phyloP scores from a whole-genome alignment of 1,139 yeast species.

The Saccharomycopsis hybrid region DNA sequence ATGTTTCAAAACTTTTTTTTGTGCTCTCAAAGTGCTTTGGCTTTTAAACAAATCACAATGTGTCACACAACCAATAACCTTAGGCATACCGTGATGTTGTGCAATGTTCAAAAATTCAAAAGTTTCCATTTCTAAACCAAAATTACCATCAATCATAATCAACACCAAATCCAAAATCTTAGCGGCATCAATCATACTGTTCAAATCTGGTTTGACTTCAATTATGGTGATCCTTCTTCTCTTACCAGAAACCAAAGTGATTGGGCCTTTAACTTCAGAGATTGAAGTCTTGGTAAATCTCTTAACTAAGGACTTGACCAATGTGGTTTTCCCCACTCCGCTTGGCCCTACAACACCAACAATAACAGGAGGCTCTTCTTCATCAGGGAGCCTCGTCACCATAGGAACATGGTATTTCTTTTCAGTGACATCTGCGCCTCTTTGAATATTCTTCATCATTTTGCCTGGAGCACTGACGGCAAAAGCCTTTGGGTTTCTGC shows the following conservation, averaged over 20 bases:
- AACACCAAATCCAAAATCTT: constrained; percentile 91
- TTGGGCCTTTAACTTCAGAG: constrained; percentile 87
- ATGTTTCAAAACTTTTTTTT: constrained; percentile 87
- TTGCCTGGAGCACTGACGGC: constrained; percentile 91
- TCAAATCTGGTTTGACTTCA: constrained; percentile 88
- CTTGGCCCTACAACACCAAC: constrained; percentile 99
- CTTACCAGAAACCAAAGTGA: constrained; percentile 96
- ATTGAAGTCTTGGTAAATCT: constrained; percentile 85
- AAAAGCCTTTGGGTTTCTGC: constrained; percentile 56
- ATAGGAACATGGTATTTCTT: constrained; percentile 90
- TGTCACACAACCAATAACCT: constrained; percentile 92
- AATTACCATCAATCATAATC: constrained; percentile 89
- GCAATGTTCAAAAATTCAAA: constrained; percentile 97
- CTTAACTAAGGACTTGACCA: constrained; percentile 82
- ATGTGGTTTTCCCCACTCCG: constrained; percentile 95
- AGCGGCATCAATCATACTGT: constrained; percentile 94
- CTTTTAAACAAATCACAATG: constrained; percentile 92
- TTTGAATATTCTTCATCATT: constrained; percentile 74
- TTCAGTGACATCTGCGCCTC: constrained; percentile 84
- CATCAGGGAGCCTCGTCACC: constrained; percentile 97
- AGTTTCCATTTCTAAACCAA: constrained; percentile 98
- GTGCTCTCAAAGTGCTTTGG: constrained; percentile 81
- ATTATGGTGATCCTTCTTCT: constrained; percentile 87
- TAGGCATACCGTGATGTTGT: constrained; percentile 98
- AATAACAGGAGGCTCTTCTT: constrained; percentile 93